Evolutionary conservation across 495 filamentous ascomycete genomes (phyloP).

Genomic region (Amorphotheca resinae): DNA sequence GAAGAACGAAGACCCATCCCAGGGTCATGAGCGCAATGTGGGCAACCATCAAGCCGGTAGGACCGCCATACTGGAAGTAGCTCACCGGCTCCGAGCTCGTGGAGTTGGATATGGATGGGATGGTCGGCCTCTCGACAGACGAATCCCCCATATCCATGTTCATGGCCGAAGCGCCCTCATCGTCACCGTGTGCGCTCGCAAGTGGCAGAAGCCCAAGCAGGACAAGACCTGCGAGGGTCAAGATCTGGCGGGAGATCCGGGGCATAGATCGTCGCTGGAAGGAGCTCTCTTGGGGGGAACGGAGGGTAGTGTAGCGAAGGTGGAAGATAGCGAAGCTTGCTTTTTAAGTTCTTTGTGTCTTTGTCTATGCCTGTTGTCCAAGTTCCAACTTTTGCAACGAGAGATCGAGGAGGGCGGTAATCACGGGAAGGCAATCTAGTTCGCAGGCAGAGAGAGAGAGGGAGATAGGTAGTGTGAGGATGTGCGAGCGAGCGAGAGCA

Average conservation of each 20-base stretch:
- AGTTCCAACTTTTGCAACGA: no score
- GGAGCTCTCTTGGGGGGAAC: background rate
- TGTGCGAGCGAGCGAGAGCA: no score
- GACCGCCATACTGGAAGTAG: conserved; percentile 64
- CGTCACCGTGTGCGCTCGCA: conserved; percentile 31
- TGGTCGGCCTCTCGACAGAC: conserved; percentile 28
- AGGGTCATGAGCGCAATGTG: conserved; percentile 74
- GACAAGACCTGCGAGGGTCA: conserved; percentile 10
- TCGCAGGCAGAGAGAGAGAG: no score
- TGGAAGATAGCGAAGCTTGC: no score
- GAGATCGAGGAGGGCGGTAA: no score
- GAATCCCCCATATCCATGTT: conserved; percentile 34
- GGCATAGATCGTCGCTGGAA: conserved; percentile 8
- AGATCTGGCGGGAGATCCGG: conserved; percentile 1
- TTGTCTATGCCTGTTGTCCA: no score
- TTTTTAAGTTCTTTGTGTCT: no score
- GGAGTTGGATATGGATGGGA: background rate
- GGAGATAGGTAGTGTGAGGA: no score
- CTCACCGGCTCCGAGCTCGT: conserved; percentile 35
- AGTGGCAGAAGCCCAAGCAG: conserved; percentile 28
- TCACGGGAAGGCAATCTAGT: no score
- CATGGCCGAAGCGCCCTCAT: conserved; percentile 29
- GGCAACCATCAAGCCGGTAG: conserved; percentile 53
- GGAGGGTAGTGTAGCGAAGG: no score
- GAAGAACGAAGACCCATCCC: conserved; percentile 75